Conservation (phyloP, 768 basidiomycete species). For the Favolaschia claudopus region DNA sequence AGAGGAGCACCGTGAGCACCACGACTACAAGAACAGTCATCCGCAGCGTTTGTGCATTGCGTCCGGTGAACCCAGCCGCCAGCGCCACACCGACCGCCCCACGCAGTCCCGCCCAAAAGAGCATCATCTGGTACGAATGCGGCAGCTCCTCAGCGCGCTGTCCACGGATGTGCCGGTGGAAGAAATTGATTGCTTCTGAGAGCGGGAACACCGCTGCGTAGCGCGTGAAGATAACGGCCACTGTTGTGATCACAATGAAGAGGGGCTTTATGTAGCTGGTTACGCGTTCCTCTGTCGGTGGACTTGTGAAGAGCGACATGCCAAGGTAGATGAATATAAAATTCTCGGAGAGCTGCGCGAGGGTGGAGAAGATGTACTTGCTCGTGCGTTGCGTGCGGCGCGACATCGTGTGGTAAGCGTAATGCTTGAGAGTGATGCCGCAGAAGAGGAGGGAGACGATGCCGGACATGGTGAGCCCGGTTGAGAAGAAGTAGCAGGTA, state of each 20-base stretch:
- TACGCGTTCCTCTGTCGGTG: constrained; percentile 79
- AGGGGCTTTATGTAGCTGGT: constrained; percentile 92
- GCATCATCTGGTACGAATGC: constrained; percentile 99
- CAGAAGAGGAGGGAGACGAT: constrained; percentile 98
- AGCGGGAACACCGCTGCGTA: constrained; percentile 97
- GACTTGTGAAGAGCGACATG: constrained; percentile 91
- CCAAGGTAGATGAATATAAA: constrained; percentile 99
- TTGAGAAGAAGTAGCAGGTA: constrained; percentile 99
- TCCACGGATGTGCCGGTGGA: constrained; percentile 83
- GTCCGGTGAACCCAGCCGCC: constrained; percentile 94
- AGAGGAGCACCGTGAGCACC: constrained; percentile 91
- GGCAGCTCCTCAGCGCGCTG: constrained; percentile 91
- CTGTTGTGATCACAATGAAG: constrained; percentile 91
- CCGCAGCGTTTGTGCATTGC: constrained; percentile 88
- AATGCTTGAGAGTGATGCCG: constrained; percentile 98
- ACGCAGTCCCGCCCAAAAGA: constrained; percentile 97
- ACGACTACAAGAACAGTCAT: constrained; percentile 97
- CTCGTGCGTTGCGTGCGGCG: constrained; percentile 91
- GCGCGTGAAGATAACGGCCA: constrained; percentile 93
- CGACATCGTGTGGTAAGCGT: constrained; percentile 99
- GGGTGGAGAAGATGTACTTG: constrained; percentile 94
- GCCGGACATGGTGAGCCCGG: constrained; percentile 91
- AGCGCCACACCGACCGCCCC: constrained; percentile 98
- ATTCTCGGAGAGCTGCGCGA: constrained; percentile 95
- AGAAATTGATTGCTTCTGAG: constrained; percentile 93